Evolutionary conservation across 1,284 basidiomycete species (phyloP), one percentile per base, ranked within the genome.

Genomic region (Tylopilus microsporus): DNA sequence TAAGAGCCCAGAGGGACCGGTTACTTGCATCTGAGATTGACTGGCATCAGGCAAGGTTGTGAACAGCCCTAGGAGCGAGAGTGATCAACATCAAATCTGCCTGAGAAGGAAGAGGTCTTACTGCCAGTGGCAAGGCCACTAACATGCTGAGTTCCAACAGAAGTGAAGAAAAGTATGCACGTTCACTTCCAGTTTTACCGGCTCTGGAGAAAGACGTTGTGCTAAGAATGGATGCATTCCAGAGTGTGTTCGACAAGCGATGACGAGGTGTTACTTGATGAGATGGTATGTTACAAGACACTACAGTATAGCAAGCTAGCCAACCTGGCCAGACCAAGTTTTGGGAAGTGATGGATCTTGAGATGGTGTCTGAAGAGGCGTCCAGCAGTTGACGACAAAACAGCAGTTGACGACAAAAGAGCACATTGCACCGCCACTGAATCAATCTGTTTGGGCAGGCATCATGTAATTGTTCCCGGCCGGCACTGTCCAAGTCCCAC

Each of bases 21-120:
- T 75, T 21, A 95, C 68, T 34, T 82, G 74, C 41, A 95, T 58
- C 46, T 79, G 75, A 32, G 75, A 73, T 43, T 85, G 80, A 1
- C 82, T 80, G 2, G 82, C 80, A 72, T 95, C 93, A 7, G 91
- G 89, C 60, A 90, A 77, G 2, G 85, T 85, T 92, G 96, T 94
- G 48, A 94, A 68, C 18, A 92, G 71, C 3, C 92, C 92, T 89
- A 65, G 30, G 3, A 42, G 49, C 49, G 9, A 50, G 15, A 37
- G 7, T 56, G 3, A 42, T 45, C 9, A n/a, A 54, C 9, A 52
- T 37, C 21, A 37, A 49, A 59, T 11, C 30, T 18, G 49, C 9
- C 1, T 7, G 10, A 6, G 30, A 39, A 21, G n/a, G 43, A n/a
- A 46, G 19, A 25, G 41, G 13, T 45, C 79, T 60, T 67, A 91